Base-by-base conservation (phyloP, 257 asterid genomes). In the Jacaranda mimosifolia region DNA sequence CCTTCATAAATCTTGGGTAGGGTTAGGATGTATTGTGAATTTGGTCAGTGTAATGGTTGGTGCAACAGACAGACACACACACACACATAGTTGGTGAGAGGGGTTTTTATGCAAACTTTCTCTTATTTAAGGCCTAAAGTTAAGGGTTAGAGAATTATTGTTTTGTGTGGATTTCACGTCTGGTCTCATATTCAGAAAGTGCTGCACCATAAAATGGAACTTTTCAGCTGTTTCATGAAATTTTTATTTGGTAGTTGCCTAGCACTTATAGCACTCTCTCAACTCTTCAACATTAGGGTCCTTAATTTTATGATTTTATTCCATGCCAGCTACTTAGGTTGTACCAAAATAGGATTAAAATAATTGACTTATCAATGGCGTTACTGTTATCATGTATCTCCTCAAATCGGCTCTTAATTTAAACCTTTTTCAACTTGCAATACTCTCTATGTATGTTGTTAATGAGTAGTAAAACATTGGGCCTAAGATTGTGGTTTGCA, bases 161-260 rank as follows among this genome's bases (percentile, higher is more conserved):
- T 68, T 36, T 39, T 82, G 74, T 64, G 84, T 87, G 89, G 89
- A 43, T 75, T 74, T 78, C 97, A 89, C 94, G 94, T 91, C 79
- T 80, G 14, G 40, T 63, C 17, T 63, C 17, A 38, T 10, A 32
- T 17, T 17, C 6, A 43, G 17, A 13, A 73, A 82, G 87, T 84
- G 87, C 81, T 59, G 63, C 75, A 26, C 85, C 82, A 85, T 79
- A 59, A 86, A 74, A 58, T 74, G 66, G 43, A 80, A 42, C 38
- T 70, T 58, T 79, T 73, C 60, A 73, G 71, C 52, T 56, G 46
- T 73, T 70, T 73, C 66, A 53, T 70, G 68, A 7, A 70, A 57
- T 59, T 19, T 72, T 59, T 77, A 70, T 56, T 56, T 43, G 26
- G 48, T 56, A 76, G 70, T 75, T 70, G 84, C 64, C 60, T 51